Evolutionary conservation across 306 rosid species (phyloP).

Genomic region (Glycine soja): DNA sequence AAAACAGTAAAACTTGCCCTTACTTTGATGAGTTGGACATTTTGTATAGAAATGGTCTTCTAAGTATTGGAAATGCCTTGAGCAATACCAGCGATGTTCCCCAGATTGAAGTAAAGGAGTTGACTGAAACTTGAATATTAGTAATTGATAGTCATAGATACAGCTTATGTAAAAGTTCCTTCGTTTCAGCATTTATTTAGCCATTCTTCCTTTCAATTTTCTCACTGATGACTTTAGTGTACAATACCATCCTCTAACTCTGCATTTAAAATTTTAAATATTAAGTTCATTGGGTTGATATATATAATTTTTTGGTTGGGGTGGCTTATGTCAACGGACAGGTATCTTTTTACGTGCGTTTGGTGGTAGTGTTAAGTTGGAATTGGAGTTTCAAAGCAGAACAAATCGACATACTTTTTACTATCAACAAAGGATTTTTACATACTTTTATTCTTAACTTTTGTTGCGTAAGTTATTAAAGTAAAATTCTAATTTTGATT

Average conservation of each 20-base stretch:
- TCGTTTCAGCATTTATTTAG: conserved; percentile 15
- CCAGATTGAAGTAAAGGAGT: conserved; percentile 53
- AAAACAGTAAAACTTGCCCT: conserved; percentile 63
- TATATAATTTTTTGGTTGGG: not conserved
- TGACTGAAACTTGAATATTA: conserved; percentile 18
- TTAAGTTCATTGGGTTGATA: not conserved
- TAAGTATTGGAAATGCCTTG: conserved; percentile 53
- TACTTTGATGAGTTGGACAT: conserved; percentile 72
- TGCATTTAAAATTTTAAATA: not conserved
- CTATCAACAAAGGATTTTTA: not conserved
- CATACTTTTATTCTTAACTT: not conserved
- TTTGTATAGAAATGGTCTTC: conserved; percentile 60
- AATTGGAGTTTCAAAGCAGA: not conserved
- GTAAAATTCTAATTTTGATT: not conserved
- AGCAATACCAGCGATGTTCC: conserved; percentile 46
- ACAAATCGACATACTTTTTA: not conserved
- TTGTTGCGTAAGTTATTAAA: not conserved
- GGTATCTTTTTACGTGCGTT: not conserved
- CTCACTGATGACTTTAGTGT: not conserved
- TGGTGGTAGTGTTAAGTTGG: not conserved
- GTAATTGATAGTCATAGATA: not conserved
- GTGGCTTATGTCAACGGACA: not conserved
- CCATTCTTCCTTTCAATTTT: conserved; percentile 22
- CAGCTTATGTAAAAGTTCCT: conserved; percentile 22
- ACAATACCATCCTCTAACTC: not conserved